Conservation (phyloP, 257 asterid genomes). For the Solanum clarkiae region DNA sequence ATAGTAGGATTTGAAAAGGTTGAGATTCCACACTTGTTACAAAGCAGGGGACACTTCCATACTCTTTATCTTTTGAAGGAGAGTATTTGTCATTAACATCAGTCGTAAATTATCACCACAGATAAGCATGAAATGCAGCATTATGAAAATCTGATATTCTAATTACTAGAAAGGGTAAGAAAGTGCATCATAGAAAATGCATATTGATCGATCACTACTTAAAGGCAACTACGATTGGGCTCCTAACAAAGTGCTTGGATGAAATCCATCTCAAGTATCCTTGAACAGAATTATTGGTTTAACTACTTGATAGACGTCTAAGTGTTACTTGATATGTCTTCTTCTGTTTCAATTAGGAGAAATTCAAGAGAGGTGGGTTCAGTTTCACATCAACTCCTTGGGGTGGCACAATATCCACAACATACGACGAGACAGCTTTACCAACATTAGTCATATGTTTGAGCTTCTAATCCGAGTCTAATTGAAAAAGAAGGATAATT, state of each 20-base stretch:
- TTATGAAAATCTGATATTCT: not conserved
- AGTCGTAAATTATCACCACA: too few species aligned
- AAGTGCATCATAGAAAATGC: not conserved
- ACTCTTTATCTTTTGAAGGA: too few species aligned
- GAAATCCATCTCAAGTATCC: conserved; percentile 8
- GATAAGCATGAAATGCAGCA: too few species aligned
- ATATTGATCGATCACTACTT: not conserved
- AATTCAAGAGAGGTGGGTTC: not conserved
- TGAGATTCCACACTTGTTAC: too few species aligned
- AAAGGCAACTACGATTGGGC: not conserved
- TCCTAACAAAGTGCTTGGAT: conserved; percentile 3
- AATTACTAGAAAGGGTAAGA: too few species aligned
- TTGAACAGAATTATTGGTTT: not conserved
- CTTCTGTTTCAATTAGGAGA: not conserved
- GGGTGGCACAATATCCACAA: not conserved
- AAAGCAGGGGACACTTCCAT: too few species aligned
- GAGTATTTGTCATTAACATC: too few species aligned
- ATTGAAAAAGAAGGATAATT: not conserved
- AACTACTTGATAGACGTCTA: not conserved
- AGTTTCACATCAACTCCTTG: not conserved
- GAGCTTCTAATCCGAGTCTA: not conserved
- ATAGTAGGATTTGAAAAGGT: too few species aligned
- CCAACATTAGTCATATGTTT: not conserved
- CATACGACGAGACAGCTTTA: not conserved
- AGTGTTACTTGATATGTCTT: not conserved